Evolutionary conservation across 352 stramenopile genomes (phyloP).

Genomic region (Pythium angustatum): DNA sequence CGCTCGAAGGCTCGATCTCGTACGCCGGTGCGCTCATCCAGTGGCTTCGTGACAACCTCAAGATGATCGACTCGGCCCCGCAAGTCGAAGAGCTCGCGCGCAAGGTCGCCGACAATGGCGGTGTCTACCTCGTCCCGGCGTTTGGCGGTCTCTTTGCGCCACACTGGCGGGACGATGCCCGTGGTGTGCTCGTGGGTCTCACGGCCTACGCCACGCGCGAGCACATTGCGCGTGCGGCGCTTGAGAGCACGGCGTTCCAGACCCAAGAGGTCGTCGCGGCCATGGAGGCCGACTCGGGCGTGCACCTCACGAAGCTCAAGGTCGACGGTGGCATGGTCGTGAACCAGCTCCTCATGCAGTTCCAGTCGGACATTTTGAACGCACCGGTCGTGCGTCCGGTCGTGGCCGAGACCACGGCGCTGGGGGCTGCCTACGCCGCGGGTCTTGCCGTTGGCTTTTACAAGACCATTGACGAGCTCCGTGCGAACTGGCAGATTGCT

Average conservation of each 20-base stretch:
- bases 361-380: slow-evolving; percentile 97
- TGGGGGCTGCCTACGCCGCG: slow-evolving; percentile 97
- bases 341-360: slow-evolving; percentile 98
- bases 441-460: slow-evolving; percentile 97
- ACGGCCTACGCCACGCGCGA: slow-evolving; percentile 94
- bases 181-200: slow-evolving; percentile 95
- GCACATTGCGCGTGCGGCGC: slow-evolving; percentile 94
- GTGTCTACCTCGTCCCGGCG: slow-evolving; percentile 98
- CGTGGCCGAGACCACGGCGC: slow-evolving; percentile 96
- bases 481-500: slow-evolving; percentile 77
- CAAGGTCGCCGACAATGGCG: slow-evolving; percentile 91
- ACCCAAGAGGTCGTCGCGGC: slow-evolving; percentile 93
- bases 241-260: slow-evolving; percentile 98
- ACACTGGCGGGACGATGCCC: slow-evolving; percentile 96
- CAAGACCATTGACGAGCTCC: slow-evolving; percentile 86
- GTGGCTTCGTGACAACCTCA: slow-evolving; percentile 98
- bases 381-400: slow-evolving; percentile 92
- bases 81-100: slow-evolving; percentile 91
- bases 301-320: slow-evolving; percentile 90
- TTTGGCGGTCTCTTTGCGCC: slow-evolving; percentile 98
- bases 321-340: slow-evolving; percentile 98
- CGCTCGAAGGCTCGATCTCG: slow-evolving; percentile 96
- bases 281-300: slow-evolving; percentile 92
- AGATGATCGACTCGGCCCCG: slow-evolving; percentile 89
- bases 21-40: slow-evolving; percentile 97